These are phyloP conservation scores for Prillingera fragicola DNA, from an alignment of 1,284 basidiomycete genomes.

Conservation along the genomic window DNA sequence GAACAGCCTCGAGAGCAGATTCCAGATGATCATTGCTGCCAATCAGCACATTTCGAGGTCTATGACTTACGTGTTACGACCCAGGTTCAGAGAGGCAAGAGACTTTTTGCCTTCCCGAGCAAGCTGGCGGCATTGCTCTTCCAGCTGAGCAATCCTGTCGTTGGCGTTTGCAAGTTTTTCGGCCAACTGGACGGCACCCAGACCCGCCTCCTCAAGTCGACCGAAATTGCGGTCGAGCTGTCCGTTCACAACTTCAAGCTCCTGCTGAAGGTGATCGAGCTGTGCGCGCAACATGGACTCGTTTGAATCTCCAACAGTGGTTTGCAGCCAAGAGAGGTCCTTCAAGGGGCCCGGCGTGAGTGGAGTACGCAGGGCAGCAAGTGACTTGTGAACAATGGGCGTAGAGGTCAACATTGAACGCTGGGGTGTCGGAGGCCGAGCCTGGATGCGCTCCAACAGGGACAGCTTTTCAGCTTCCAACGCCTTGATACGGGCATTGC, in stretches of 20 bases:
- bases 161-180: conserved; percentile 46
- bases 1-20: conserved; percentile 26
- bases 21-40: conserved; percentile 21
- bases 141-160: conserved; percentile 40
- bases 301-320: conserved; percentile 37
- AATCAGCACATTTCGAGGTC: not conserved
- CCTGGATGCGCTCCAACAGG: conserved; percentile 22
- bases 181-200: conserved; percentile 45
- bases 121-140: conserved; percentile 37
- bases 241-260: conserved; percentile 46
- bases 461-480: conserved; percentile 40
- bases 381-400: conserved; percentile 34
- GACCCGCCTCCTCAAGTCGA: conserved; percentile 47
- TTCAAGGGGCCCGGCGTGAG: conserved; percentile 42
- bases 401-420: conserved; percentile 14
- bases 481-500: conserved; percentile 36
- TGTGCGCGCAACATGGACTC: conserved; percentile 45
- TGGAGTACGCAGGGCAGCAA: conserved; percentile 37
- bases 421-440: no score
- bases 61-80: conserved; percentile 7
- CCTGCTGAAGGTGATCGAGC: conserved; percentile 47
- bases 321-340: conserved; percentile 45
- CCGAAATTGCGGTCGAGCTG: conserved; percentile 51
- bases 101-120: conserved; percentile 27
- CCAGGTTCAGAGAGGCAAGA: conserved; percentile 8